Evolutionary conservation across 495 filamentous ascomycete genomes (phyloP).

Genomic region (Aspergillus kassunensis): DNA sequence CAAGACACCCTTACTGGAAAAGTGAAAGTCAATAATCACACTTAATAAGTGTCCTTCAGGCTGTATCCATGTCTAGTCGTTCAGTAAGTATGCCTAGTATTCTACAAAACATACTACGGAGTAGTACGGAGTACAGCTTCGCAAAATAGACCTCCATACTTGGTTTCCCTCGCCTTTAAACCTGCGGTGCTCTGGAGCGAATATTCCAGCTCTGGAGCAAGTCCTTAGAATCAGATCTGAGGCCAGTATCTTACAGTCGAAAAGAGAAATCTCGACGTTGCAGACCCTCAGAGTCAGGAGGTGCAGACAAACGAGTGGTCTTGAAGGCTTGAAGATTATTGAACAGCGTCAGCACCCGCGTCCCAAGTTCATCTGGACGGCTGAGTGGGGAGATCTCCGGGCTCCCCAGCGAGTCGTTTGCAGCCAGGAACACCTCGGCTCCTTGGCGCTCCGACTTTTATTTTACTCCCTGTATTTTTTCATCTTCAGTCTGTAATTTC

Average conservation of each 20-base stretch:
- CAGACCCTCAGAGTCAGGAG: conserved; percentile 4
- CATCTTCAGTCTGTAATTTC: conserved; percentile 1
- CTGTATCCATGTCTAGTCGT: neutral
- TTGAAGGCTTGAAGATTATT: no score
- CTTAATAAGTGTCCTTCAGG: neutral
- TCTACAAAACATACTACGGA: no score
- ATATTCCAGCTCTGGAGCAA: no score
- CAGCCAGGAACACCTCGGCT: conserved; percentile 28
- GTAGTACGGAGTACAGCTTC: no score
- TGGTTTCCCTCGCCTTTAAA: no score
- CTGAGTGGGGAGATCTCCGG: conserved; percentile 26
- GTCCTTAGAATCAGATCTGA: no score
- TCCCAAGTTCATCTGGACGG: conserved; percentile 21
- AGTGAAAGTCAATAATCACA: conserved; percentile 16
- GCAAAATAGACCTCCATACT: no score
- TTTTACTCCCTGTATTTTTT: conserved; percentile 8
- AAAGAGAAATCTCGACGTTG: conserved; percentile 16
- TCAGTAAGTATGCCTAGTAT: neutral
- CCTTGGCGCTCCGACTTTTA: conserved; percentile 18
- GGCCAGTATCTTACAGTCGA: neutral
- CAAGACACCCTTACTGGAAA: conserved; percentile 23
- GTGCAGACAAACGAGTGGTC: conserved; percentile 14
- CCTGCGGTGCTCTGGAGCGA: no score
- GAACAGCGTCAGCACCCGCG: conserved; percentile 18
- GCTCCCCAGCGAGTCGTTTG: conserved; percentile 22